A percentile compares a stretch with the other conserved stretches of the same genome.
phyloP scores from a whole-genome alignment of 441 rosid species.

The Geranium incanum region DNA sequence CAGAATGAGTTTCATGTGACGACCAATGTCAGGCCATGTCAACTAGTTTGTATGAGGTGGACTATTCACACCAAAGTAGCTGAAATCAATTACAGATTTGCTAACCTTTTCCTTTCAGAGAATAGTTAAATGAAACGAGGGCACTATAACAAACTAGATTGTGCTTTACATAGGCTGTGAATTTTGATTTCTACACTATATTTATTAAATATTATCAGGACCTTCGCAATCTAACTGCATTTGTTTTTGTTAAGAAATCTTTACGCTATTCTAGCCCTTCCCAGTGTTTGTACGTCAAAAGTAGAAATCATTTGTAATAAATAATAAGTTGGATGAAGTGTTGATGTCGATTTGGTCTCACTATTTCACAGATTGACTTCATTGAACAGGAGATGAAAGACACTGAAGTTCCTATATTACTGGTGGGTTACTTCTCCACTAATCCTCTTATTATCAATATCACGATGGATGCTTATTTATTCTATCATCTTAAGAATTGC shows the following conservation, averaged over 20 bases:
- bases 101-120: not conserved
- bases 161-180: not conserved
- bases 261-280: not conserved
- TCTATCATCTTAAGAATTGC: slow-evolving; percentile 7
- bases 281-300: not conserved
- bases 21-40: no score
- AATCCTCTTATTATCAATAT: not conserved
- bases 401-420: slow-evolving; percentile 45
- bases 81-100: not conserved
- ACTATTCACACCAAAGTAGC: not conserved
- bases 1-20: no score
- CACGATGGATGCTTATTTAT: not conserved
- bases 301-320: slow-evolving; percentile 11
- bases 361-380: slow-evolving; percentile 53
- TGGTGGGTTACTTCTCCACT: slow-evolving; percentile 37
- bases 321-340: slow-evolving; percentile 11
- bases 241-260: not conserved
- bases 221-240: not conserved
- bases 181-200: not conserved
- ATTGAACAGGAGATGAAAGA: slow-evolving; percentile 47
- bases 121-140: not conserved
- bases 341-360: slow-evolving; percentile 16
- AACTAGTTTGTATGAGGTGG: no score
- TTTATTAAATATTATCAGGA: not conserved
- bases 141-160: not conserved